Percentiles rank a stretch among this genome's conserved stretches.
phyloP scores from a whole-genome alignment of 2,329 filamentous ascomycete genomes.

The Fusarium pseudograminearum region DNA sequence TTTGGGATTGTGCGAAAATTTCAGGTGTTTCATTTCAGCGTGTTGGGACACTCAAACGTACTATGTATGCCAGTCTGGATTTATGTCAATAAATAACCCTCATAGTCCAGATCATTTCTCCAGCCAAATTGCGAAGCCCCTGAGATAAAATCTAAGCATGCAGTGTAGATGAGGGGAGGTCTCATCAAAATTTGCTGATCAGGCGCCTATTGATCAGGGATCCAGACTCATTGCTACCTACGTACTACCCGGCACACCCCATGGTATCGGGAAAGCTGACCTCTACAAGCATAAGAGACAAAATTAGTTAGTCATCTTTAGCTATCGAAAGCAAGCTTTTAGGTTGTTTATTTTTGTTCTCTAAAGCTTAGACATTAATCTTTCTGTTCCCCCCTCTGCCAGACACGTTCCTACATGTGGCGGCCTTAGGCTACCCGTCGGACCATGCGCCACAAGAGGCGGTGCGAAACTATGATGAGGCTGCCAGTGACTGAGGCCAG shows the following conservation, averaged over 20 bases:
- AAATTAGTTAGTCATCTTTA: background rate
- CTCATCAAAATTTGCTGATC: constrained; percentile 31
- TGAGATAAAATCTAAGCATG: background rate
- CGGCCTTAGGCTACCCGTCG: constrained; percentile 36
- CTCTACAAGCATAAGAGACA: background rate
- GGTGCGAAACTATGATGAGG: constrained; percentile 36
- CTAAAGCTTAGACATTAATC: background rate
- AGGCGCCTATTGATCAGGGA: constrained; percentile 26
- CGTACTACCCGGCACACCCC: background rate
- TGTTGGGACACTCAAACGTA: background rate
- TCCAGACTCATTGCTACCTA: background rate
- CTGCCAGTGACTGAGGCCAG: constrained; percentile 42
- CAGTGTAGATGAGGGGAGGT: constrained; percentile 11
- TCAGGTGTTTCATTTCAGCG: constrained; percentile 31
- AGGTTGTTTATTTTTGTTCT: background rate
- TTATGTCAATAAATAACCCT: background rate
- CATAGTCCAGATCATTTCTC: background rate
- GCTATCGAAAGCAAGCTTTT: background rate
- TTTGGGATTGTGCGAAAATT: constrained; percentile 29
- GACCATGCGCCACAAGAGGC: constrained; percentile 27
- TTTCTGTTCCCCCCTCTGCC: background rate
- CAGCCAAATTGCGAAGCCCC: background rate
- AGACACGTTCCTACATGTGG: constrained; percentile 7
- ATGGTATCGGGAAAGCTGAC: background rate
- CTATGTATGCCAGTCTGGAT: background rate